Base-by-base conservation (phyloP, 2,329 filamentous ascomycete species). In the Paracoccidioides lutzii region DNA sequence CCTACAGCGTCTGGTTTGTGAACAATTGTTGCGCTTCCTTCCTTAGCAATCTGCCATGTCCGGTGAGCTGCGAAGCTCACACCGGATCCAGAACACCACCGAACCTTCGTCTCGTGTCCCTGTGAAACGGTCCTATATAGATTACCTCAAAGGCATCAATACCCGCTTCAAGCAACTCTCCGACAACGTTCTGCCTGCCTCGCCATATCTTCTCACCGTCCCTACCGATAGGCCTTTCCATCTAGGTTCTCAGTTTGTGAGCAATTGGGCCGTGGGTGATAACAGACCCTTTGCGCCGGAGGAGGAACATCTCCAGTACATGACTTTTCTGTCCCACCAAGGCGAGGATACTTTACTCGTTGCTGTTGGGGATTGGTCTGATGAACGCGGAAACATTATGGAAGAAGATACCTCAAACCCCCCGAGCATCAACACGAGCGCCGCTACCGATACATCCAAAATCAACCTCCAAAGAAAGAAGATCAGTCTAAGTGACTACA, bases 401-500 rank as follows among this genome's bases (percentile, higher is more conserved):
- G 67, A 73, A 58, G 71, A 73, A 61, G 67, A 68, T 55, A 68
- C 65, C 32, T 69, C 73, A 53, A 45, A 45, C 12, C 59, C 59
- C 28, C 71, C 68, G 60, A 69, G 69, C 32, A 67, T 68, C 56
- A 71, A 67, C 60, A 75, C 68, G 56, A 70, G 67, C 58, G 75
- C 52, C 15, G 33, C 54, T 22, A 67, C 67, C 54, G 69, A 67
- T 59, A 75, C 72, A 22, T 71, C 76, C 41, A 65, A 61, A 46
- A 68, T 64, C 53, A 67, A 62, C 10, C 73, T 74, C 22, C 59
- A 66, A 30, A 82, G 80, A 69, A 83, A 82, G 71, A 83, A 82
- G 67, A 82, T 84, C 58, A 81, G 73, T 55, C 67, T 84, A 54
- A 78, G 75, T 44, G 80, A 79, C 42, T 84, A 83, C 67, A 82